Conservation (phyloP, 164 flowering plant species). For the Sedum album region DNA sequence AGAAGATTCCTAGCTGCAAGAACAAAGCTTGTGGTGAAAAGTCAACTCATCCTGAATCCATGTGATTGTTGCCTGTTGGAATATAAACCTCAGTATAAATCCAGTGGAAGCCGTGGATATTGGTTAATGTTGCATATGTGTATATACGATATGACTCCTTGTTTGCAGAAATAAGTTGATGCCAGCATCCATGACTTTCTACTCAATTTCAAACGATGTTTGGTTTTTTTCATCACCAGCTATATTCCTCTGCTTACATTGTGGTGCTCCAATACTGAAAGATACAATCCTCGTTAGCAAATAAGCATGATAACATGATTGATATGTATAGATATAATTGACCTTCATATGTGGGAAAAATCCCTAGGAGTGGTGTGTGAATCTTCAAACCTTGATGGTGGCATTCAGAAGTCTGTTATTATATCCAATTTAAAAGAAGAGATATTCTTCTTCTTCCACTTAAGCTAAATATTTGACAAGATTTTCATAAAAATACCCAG, state of each 20-base stretch:
- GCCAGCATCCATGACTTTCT: neutral
- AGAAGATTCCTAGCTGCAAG: slow-evolving; percentile 38
- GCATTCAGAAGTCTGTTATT: neutral
- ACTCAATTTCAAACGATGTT: neutral
- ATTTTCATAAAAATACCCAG: neutral
- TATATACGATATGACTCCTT: too few species aligned
- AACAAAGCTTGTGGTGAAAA: slow-evolving; percentile 17
- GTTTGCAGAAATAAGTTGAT: too few species aligned
- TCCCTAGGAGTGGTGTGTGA: neutral
- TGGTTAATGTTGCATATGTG: neutral
- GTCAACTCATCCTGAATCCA: neutral
- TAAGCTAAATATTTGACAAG: neutral
- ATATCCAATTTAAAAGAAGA: too few species aligned
- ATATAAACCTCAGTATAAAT: neutral
- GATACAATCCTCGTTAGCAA: neutral
- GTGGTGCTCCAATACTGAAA: neutral
- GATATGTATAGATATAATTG: too few species aligned
- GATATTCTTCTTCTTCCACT: neutral
- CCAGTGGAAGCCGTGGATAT: neutral
- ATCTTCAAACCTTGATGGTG: neutral
- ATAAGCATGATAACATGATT: neutral
- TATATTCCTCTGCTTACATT: neutral
- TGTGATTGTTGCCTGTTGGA: neutral
- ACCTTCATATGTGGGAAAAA: too few species aligned
- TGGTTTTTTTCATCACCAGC: neutral